Evolutionary conservation across 1,284 basidiomycete genomes (phyloP), one percentile per base, ranked within the genome.

Genomic region (Trichosporon faecale): DNA sequence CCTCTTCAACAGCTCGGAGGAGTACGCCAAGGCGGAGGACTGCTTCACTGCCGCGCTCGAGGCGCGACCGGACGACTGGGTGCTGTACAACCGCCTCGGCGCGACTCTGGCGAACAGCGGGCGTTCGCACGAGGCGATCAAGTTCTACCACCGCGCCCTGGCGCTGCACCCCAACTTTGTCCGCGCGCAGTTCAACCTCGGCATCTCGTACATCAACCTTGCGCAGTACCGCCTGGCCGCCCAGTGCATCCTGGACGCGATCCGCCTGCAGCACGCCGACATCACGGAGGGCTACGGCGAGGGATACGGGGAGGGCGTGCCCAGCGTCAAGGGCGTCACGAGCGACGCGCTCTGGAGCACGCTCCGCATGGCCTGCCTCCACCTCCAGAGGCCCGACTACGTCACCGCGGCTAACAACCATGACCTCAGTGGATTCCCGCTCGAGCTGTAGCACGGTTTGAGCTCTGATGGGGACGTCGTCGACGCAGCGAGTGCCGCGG

Each of bases 101-200:
- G 96, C 96, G 18, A 98, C 95, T 1, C 89, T 98, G 79, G 95
- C 95, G 63, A 99, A 99, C 81, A 91, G 89, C 75, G 95, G 96
- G 0, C 87, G 88, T 65, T 89, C 93, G 21, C 89, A 89, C 55
- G 90, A 94, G 72, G 95, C 97, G 9, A 86, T 98, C 18, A 86
- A 91, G 74, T 98, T 94, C 83, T 99, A 99, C 83, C 89, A 91
- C 78, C 89, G 89, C 65, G 97, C 96, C 2, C 86, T 99, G 46
- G 91, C 93, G 73, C 86, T 98, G 68, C 94, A 97, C 78, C 95
- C 96, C 4, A 88, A 89, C 44, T 99, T 98, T 81, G 95, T 98
- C 68, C 90, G 97, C 71, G 94, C 94, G 9, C 88, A 92, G 73
- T 96, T 92, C 83, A 96, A 97, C 82, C 86, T 96, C 21, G 94